Conservation (phyloP, 2,329 filamentous ascomycete species). For the Beauveria sp. region DNA sequence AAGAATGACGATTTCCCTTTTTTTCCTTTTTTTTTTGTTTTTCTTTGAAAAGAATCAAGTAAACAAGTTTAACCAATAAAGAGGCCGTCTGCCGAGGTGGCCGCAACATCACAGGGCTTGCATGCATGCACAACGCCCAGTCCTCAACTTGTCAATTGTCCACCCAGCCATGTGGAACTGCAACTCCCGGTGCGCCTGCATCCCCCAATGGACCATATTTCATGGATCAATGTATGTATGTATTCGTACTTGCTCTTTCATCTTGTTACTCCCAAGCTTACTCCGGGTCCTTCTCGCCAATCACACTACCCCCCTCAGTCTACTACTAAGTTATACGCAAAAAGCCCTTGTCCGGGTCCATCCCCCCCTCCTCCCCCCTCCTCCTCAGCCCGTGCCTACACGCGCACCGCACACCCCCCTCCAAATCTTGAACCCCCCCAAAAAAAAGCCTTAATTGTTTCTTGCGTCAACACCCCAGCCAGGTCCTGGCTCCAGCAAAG, state of each 20-base stretch:
- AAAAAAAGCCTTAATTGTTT: not conserved
- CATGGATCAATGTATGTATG: not conserved
- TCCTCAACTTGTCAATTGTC: not conserved
- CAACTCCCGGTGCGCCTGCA: not conserved
- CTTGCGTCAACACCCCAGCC: not conserved
- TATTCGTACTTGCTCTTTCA: no score
- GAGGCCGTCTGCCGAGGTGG: no score
- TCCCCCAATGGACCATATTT: not conserved
- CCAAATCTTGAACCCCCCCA: not conserved
- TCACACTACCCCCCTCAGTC: no score
- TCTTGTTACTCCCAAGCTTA: no score
- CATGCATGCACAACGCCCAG: no score
- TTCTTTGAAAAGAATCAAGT: no score
- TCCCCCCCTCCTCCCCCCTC: not conserved
- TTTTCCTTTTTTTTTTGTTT: no score
- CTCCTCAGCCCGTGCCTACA: not conserved
- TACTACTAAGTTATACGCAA: no score
- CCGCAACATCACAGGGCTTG: no score
- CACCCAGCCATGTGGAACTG: not conserved
- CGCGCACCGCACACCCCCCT: not conserved
- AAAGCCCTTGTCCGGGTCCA: no score
- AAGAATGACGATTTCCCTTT: not conserved
- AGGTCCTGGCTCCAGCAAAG: not conserved
- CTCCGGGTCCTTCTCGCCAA: no score
- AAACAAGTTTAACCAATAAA: no score